A percentile compares a stretch with the other conserved stretches of the same genome.
Conservation (phyloP, 345 rosid genomes). For the Physaria fendleri region DNA sequence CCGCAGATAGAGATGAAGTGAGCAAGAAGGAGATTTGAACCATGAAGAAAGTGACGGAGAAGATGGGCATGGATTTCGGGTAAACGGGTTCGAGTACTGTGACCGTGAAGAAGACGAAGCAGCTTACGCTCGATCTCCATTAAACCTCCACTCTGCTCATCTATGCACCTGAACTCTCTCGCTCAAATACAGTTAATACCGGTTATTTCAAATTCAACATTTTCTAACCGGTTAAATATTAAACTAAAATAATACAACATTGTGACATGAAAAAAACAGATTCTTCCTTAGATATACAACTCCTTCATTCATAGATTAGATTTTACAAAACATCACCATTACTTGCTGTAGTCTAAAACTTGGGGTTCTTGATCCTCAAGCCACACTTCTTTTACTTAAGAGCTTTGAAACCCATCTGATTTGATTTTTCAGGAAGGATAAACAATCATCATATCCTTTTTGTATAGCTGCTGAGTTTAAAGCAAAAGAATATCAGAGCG, state of each 20-base stretch:
- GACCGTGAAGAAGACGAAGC: constrained; percentile 56
- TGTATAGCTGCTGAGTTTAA: constrained; percentile 34
- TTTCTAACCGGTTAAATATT: no score
- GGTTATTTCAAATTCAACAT: no score
- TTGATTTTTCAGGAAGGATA: constrained; percentile 20
- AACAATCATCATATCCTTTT: constrained; percentile 34
- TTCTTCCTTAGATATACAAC: no score
- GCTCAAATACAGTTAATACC: neutral
- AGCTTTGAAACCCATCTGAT: constrained; percentile 5
- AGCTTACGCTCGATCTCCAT: constrained; percentile 39
- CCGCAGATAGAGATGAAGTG: constrained; percentile 74
- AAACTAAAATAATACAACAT: no score
- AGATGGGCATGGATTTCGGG: constrained; percentile 62
- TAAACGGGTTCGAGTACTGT: constrained; percentile 45
- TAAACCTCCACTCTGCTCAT: neutral
- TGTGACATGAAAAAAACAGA: no score
- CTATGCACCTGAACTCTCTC: neutral
- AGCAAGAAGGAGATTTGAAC: constrained; percentile 48
- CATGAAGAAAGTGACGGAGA: constrained; percentile 52
- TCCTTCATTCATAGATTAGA: no score
- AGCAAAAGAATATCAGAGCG: neutral
- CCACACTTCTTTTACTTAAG: no score
- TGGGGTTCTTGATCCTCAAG: no score
- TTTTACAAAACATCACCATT: no score
- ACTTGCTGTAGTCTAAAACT: no score